These are phyloP conservation scores for Saccharomycopsis guyanensis DNA, from an alignment of 805 yeast species.

Conservation along the genomic window DNA sequence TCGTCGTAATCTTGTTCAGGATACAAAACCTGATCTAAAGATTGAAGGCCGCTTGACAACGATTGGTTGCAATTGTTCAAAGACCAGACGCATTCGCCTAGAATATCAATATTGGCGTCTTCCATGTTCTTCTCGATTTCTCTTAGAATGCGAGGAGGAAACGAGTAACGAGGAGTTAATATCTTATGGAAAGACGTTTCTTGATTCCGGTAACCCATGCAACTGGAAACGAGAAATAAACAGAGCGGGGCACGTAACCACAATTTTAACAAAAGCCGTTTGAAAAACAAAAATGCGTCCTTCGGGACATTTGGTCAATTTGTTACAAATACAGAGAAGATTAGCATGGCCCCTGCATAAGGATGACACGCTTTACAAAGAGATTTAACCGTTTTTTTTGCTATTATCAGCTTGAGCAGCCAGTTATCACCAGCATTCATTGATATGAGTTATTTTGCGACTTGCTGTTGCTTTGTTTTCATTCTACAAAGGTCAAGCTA, in stretches of 20 bases:
- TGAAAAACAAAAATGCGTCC: conserved; percentile 7
- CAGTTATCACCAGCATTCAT: no score
- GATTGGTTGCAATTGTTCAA: conserved; percentile 17
- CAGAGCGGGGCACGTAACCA: no score
- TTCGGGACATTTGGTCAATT: conserved; percentile 93
- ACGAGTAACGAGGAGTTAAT: no score
- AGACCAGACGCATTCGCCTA: conserved; percentile 15
- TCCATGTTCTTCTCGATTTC: background rate
- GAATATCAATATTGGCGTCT: conserved; percentile 13
- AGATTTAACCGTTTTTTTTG: conserved; percentile 89
- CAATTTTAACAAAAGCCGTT: background rate
- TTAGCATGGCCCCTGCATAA: conserved; percentile 99
- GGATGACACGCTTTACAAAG: conserved; percentile 99
- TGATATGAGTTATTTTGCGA: no score
- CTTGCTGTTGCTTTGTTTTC: no score
- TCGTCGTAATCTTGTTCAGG: conserved; percentile 2
- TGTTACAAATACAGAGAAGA: conserved; percentile 99
- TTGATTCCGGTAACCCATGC: no score
- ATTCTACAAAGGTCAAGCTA: no score
- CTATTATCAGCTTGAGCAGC: no score
- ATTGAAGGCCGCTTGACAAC: conserved; percentile 1
- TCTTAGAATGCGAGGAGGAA: no score
- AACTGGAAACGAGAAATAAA: no score
- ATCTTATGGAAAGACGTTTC: no score
- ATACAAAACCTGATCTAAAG: conserved; percentile 13